Percentiles rank a stretch among this genome's conserved stretches.
phyloP scores from a whole-genome alignment of 2,329 filamentous ascomycete species.

The Cryphonectria radicalis region DNA sequence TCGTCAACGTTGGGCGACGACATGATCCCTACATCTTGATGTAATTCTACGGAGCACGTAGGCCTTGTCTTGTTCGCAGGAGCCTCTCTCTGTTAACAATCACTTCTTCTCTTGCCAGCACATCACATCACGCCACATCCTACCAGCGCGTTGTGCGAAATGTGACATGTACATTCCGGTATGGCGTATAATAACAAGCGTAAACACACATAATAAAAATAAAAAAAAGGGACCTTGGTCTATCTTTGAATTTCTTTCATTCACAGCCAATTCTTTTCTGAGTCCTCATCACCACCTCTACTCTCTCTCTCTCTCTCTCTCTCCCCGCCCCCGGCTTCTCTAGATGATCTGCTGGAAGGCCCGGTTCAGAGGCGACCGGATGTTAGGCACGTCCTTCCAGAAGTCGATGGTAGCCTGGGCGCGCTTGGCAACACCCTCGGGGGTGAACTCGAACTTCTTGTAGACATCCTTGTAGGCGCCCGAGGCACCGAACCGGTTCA shows the following conservation, averaged over 20 bases:
- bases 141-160: neutral
- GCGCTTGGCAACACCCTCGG: slow-evolving; percentile 95
- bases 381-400: slow-evolving; percentile 90
- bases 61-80: neutral
- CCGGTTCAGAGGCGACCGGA: slow-evolving; percentile 94
- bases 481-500: slow-evolving; percentile 98
- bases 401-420: slow-evolving; percentile 91
- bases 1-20: neutral
- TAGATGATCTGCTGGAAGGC: slow-evolving; percentile 98
- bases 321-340: slow-evolving; percentile 32
- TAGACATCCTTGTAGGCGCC: slow-evolving; percentile 98
- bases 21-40: neutral
- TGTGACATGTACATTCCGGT: slow-evolving; percentile 10
- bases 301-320: neutral
- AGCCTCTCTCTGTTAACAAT: neutral
- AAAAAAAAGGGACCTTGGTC: neutral
- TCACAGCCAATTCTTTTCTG: neutral
- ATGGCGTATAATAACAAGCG: slow-evolving; percentile 16
- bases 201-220: neutral
- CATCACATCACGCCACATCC: neutral
- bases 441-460: slow-evolving; percentile 99
- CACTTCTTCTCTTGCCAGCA: neutral
- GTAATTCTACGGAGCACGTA: neutral
- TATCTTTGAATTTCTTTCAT: slow-evolving; percentile 19
- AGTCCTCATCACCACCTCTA: slow-evolving; percentile 18